Evolutionary conservation across 768 basidiomycete genomes (phyloP).

Genomic region (Dictyophora rubrovolvata): DNA sequence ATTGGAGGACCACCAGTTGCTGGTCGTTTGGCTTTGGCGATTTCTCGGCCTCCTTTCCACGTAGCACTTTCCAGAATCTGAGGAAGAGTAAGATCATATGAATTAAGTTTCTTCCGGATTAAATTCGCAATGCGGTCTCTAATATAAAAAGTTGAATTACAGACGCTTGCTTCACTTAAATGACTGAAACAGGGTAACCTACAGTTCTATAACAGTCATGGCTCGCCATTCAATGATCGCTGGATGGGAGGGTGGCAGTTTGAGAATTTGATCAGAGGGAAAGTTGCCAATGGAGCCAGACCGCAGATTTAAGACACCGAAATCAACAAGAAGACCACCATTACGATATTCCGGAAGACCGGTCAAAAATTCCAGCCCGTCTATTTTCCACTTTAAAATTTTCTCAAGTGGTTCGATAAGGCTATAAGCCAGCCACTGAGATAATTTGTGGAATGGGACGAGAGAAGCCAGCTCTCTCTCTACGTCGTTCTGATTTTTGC

Average conservation of each 20-base stretch:
- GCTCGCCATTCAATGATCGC: conserved; percentile 96
- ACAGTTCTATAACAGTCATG: conserved; percentile 90
- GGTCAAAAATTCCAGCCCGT: conserved; percentile 76
- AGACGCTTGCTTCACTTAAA: background rate
- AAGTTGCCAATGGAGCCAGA: conserved; percentile 35
- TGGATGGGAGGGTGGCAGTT: conserved; percentile 65
- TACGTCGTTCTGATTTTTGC: conserved; percentile 43
- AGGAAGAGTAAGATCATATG: conserved; percentile 55
- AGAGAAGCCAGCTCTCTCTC: conserved; percentile 21
- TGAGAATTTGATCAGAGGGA: conserved; percentile 41
- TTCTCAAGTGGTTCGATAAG: conserved; percentile 77
- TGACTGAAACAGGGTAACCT: conserved; percentile 22
- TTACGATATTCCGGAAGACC: conserved; percentile 95
- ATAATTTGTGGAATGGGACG: conserved; percentile 95
- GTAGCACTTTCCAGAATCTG: conserved; percentile 92
- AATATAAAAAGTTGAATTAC: conserved; percentile 6
- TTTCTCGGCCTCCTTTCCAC: conserved; percentile 94
- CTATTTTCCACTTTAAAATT: conserved; percentile 70
- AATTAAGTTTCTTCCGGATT: conserved; percentile 49
- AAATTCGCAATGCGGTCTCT: conserved; percentile 74
- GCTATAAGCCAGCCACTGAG: conserved; percentile 88
- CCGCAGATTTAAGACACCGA: conserved; percentile 67
- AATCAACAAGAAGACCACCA: conserved; percentile 85
- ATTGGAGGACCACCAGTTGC: conserved; percentile 74
- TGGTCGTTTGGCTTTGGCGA: conserved; percentile 70